Base-by-base conservation (phyloP, 2,329 filamentous ascomycete species). In the Clonostachys byssicola region DNA sequence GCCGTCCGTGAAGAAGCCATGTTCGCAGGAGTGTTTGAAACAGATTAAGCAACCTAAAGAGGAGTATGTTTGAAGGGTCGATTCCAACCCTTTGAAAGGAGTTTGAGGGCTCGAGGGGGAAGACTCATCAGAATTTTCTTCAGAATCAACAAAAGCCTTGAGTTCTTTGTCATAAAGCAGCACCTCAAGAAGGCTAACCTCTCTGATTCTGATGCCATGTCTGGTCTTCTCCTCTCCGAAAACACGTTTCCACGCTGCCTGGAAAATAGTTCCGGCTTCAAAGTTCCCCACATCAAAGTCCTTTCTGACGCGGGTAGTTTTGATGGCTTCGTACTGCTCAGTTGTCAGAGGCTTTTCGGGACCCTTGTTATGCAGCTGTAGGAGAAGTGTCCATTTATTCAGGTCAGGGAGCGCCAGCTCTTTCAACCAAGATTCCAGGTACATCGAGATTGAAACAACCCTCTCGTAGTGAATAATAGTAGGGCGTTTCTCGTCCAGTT, bases 1-100 rank as follows among this genome's bases (percentile, higher is more conserved):
- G 42, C 63, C 77, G 44, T 75, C 73, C 47, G 79, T 75, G 45
- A 80, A 81, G 46, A 81, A 78, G 42, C 79, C 80, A 51, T 83
- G 80, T 55, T 83, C 80, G 49, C 80, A 83, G 12, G 78, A 80
- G 57, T 82, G 75, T 44, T 77, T 77, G 55, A 73, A 78, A 60
- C 80, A 83, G 45, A 81, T 74, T n/a, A 80, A 61, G 53, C 80
- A 83, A 12, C 75, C 76, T 14, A 83, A 67, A 10, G 78, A 68
- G 34, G 72, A 72, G 55, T 81, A 80, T 2, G 76, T 81, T 43
- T 75, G 74, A 20, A 83, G 57, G 35, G 72, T 70, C 18, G 67
- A 67, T 53, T 46, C 44, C 20, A 46, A 36, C 16, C 14, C 38
- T 12, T 41, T 35, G 20, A 46, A 42, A 7, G 30, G 12, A 20